Evolutionary conservation across 306 rosid genomes (phyloP), one percentile per base, ranked within the genome.

Genomic region (Cucurbita ficifolia): DNA sequence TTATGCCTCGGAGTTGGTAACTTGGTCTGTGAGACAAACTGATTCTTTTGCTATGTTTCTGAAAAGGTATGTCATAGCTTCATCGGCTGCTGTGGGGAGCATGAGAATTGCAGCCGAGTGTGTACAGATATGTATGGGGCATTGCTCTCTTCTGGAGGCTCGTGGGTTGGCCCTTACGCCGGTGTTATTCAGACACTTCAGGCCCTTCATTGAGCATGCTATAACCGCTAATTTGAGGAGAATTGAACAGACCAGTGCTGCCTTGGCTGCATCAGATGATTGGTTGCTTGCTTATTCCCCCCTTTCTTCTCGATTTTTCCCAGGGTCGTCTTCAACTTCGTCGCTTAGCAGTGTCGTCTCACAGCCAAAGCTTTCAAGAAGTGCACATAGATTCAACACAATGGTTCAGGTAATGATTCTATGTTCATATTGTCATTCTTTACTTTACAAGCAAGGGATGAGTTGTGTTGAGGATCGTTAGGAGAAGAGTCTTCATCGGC

Each of bases 101-200:
- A 77, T 93, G 33, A 83, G 97, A 73, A 77, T 84, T 17, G 93
- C 92, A 24, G 84, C 90, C 0, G 96, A 90, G 78, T 83, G 98
- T 85, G 89, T 90, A 78, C 90, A 83, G 49, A 80, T 89, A 60
- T 85, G 97, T 76, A 84, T 90, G 64, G 87, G 86, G 18, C 88
- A 94, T 72, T 87, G 95, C 76, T 82, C 86, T 57, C 59, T 82
- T 65, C 76, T 94, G 74, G 96, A 94, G 79, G 79, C 84, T 72
- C 86, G 80, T 10, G 97, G 98, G 0, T 54, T 94, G 84, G 86
- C 97, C 13, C 95, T 94, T 75, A 88, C 96, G 16, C 96, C 96
- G 3, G 88, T 86, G 48, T 62, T 94, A 10, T 73, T 85, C 65
- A 90, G 80, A 78, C 79, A 78, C 38, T 88, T 94, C 67, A 83